Conservation (phyloP, 176 grass and related monocot species). For the Musa acuminata region DNA sequence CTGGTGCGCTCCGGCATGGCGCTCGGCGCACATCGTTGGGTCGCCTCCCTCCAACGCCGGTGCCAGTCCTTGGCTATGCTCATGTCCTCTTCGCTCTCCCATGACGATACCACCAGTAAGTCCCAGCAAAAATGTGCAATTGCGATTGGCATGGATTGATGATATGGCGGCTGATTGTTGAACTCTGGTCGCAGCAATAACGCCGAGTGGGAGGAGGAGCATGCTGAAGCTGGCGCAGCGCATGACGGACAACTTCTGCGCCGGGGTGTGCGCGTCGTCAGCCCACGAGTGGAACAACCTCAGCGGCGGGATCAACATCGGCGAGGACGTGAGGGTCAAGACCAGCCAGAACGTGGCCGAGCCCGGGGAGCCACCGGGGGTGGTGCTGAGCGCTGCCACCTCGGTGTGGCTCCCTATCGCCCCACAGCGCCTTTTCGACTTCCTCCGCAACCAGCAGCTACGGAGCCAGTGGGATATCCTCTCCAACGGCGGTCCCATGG, state of each 20-base stretch:
- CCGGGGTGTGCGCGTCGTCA: constrained; percentile 65
- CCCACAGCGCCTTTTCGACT: constrained; percentile 55
- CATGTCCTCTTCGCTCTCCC: constrained; percentile 45
- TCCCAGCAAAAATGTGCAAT: too few species aligned
- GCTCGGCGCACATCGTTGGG: constrained; percentile 70
- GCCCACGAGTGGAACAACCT: constrained; percentile 67
- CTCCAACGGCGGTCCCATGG: constrained; percentile 67
- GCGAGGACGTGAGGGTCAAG: constrained; percentile 61
- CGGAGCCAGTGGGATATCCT: constrained; percentile 87
- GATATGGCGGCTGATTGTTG: background rate
- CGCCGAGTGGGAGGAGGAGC: constrained; percentile 49
- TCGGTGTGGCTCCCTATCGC: constrained; percentile 66
- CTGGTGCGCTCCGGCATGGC: constrained; percentile 58
- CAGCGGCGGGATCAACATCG: constrained; percentile 44
- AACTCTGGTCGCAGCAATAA: constrained; percentile 24
- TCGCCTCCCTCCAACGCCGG: constrained; percentile 63
- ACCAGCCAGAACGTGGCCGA: constrained; percentile 56
- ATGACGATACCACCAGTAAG: constrained; percentile 16
- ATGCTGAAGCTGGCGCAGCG: constrained; percentile 63
- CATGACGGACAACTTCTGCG: constrained; percentile 78
- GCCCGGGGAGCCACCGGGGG: constrained; percentile 62
- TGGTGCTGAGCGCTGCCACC: constrained; percentile 78
- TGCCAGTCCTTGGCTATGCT: constrained; percentile 63
- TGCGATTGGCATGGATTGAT: too few species aligned
- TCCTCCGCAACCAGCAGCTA: constrained; percentile 46